These are phyloP conservation scores for Spergularia bocconei DNA, from an alignment of 148 eudicot species.

Conservation along the genomic window DNA sequence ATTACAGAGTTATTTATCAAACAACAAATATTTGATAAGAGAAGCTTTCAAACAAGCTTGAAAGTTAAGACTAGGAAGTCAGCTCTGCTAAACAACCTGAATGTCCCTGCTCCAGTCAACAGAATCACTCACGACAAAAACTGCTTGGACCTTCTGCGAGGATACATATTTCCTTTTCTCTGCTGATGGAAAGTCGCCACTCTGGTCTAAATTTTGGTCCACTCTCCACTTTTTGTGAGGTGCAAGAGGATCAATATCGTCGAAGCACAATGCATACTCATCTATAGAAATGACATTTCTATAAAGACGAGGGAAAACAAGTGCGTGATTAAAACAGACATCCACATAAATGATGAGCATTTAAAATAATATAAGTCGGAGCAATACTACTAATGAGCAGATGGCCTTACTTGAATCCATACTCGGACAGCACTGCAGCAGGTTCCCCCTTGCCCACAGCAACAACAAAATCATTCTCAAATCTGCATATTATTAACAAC, in stretches of 20 bases:
- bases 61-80: constrained; percentile 2
- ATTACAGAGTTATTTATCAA: constrained; percentile 11
- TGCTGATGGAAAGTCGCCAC: constrained; percentile 14
- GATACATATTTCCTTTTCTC: constrained; percentile 35
- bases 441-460: constrained; percentile 98
- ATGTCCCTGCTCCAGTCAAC: constrained; percentile 95
- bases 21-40: background rate
- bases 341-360: background rate
- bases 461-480: constrained; percentile 60
- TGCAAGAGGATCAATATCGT: constrained; percentile 81
- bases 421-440: constrained; percentile 74
- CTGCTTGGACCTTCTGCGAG: constrained; percentile 65
- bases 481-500: constrained; percentile 35
- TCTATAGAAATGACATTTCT: constrained; percentile 82
- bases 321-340: background rate
- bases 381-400: background rate
- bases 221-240: constrained; percentile 61
- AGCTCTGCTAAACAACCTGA: constrained; percentile 47
- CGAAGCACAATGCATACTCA: constrained; percentile 79
- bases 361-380: background rate
- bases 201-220: constrained; percentile 25
- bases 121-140: constrained; percentile 78
- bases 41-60: constrained; percentile 1
- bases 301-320: constrained; percentile 12
- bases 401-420: constrained; percentile 71